phyloP scores from a whole-genome alignment of 2,329 filamentous ascomycete genomes.

The Botrytis fragariae region DNA sequence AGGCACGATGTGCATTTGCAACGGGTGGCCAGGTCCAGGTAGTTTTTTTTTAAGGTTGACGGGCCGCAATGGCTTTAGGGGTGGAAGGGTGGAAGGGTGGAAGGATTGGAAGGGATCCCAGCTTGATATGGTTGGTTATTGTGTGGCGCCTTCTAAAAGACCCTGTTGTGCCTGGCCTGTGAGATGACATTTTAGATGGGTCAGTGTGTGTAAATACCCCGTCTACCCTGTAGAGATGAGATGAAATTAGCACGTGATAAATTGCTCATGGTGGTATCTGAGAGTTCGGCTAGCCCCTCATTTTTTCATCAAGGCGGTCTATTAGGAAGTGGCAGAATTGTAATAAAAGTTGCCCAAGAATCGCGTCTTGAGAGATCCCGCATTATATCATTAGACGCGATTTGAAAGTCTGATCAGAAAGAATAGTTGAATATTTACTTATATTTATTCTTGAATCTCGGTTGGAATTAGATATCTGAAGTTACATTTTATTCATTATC shows the following conservation, averaged over 20 bases:
- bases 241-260: neutral
- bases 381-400: neutral
- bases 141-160: neutral
- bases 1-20: neutral
- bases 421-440: neutral
- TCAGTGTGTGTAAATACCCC: neutral
- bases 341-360: neutral
- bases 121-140: neutral
- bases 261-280: neutral
- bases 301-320: conserved; percentile 1
- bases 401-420: neutral
- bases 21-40: neutral
- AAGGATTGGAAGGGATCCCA: neutral
- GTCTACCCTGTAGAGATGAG: neutral
- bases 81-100: neutral
- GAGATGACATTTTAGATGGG: neutral
- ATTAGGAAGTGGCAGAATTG: neutral
- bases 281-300: neutral
- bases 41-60: neutral
- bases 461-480: too few relatives aligned
- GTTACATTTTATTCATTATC: neutral
- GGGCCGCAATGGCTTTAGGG: neutral
- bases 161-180: neutral
- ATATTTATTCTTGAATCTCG: neutral
- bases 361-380: neutral